phyloP scores from a whole-genome alignment of 2,329 filamentous ascomycete genomes.

The Fusarium caatingaense region DNA sequence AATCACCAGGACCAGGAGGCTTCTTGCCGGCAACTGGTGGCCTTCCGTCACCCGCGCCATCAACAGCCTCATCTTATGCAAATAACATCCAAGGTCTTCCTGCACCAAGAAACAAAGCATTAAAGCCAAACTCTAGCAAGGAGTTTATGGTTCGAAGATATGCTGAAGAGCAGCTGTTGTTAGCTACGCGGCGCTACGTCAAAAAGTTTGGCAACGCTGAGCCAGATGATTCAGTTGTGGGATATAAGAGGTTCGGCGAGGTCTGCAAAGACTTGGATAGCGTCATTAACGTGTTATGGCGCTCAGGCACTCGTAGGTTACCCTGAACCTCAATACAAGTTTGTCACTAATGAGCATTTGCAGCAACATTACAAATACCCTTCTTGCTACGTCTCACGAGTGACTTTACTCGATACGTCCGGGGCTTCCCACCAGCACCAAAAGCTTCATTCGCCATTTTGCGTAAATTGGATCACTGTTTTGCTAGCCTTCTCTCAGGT shows the following conservation, averaged over 20 bases:
- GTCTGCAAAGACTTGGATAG: constrained; percentile 79
- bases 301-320: constrained; percentile 82
- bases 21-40: constrained; percentile 60
- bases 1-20: constrained; percentile 56
- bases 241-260: constrained; percentile 72
- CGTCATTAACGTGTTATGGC: constrained; percentile 85
- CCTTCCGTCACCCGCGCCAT: constrained; percentile 67
- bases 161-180: constrained; percentile 63
- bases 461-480: constrained; percentile 84
- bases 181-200: constrained; percentile 68
- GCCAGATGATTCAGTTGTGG: constrained; percentile 60
- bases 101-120: constrained; percentile 63
- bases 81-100: constrained; percentile 58
- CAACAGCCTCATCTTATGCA: constrained; percentile 57
- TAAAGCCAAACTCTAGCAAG: constrained; percentile 68
- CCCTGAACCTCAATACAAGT: rapidly evolving
- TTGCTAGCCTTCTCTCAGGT: constrained; percentile 78
- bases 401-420: constrained; percentile 76
- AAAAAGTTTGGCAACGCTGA: constrained; percentile 66
- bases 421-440: constrained; percentile 72
- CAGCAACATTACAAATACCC: constrained; percentile 74
- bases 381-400: constrained; percentile 84
- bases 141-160: constrained; percentile 70
- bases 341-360: constrained; percentile 1
- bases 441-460: constrained; percentile 77